phyloP scores from a whole-genome alignment of 2,329 filamentous ascomycete species.

The Stachybotrys chartarum region DNA sequence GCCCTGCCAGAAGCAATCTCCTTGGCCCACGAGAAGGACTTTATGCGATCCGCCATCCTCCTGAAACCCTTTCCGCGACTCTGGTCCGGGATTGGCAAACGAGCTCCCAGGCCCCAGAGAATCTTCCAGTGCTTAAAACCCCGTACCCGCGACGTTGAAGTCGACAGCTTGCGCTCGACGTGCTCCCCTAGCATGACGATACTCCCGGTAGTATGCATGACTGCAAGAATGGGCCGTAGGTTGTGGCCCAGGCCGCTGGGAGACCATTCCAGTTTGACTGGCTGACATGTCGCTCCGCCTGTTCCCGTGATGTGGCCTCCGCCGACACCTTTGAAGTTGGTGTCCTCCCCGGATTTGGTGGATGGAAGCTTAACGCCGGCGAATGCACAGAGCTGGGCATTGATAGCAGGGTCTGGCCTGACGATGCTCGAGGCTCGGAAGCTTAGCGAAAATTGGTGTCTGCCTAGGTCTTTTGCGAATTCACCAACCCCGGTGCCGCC shows the following conservation, averaged over 20 bases:
- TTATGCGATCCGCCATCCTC: constrained; percentile 37
- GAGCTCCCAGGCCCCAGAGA: constrained; percentile 49
- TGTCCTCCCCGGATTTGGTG: constrained; percentile 14
- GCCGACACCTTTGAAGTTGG: constrained; percentile 35
- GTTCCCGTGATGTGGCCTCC: constrained; percentile 36
- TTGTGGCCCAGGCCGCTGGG: constrained; percentile 50
- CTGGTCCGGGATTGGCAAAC: constrained; percentile 38
- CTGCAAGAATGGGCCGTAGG: constrained; percentile 41
- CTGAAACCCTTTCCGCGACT: constrained; percentile 19
- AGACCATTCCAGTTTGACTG: constrained; percentile 49
- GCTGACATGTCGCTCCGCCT: constrained; percentile 46
- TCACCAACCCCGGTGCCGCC: constrained; percentile 19
- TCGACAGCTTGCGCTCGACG: constrained; percentile 19
- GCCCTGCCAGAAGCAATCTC: constrained; percentile 32
- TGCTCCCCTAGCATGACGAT: constrained; percentile 46
- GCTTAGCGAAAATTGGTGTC: constrained; percentile 24
- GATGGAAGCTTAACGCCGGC: constrained; percentile 25
- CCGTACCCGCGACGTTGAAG: constrained; percentile 24
- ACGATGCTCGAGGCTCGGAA: constrained; percentile 25
- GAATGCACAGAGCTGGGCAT: constrained; percentile 34
- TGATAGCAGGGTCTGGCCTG: constrained; percentile 34
- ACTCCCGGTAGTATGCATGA: constrained; percentile 42
- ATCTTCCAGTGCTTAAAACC: constrained; percentile 44
- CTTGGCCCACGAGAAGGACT: constrained; percentile 46
- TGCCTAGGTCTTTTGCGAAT: constrained; percentile 9